Base-by-base conservation (phyloP, 2,329 filamentous ascomycete genomes). In the Aspergillus brunneoviolaceus region DNA sequence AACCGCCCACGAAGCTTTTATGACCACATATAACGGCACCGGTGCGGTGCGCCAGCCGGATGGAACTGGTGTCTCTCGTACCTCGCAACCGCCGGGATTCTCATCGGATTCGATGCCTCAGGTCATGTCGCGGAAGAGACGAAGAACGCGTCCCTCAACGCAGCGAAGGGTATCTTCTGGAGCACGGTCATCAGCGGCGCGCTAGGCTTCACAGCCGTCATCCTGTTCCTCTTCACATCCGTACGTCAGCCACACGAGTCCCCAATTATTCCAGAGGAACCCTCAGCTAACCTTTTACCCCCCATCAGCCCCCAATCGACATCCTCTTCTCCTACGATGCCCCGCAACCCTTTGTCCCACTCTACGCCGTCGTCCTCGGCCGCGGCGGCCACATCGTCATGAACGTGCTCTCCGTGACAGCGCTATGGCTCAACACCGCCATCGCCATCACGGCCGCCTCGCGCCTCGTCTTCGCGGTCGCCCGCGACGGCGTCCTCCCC, bases 31-130 rank as follows among this genome's bases (percentile, higher is more conserved):
- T 67, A 87, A 87, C 59, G 81, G 80, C 1, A 84, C 81, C 11
- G 82, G 81, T 7, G 81, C 11, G 82, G 81, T 7, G 81, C 82
- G 1, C 82, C 84, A 0, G 76, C 79, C 1, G 84, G 80, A 2
- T 87, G 85, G 84, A 87, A 87, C 67, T 87, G 84, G 85, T 86
- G 84, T 72, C 77, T 87, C 4, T 85, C 83, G 3, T 87, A 84
- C 69, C 80, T 85, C 25, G 84, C 84, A 1, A 87, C 85, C 1
- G 84, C 84, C 6, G 85, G 84, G 47, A 81, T 87, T 45, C 67
- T 87, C 57, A 85, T 87, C 55, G 85, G 85, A 1, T 87, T 85
- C 56, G 85, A 87, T 69, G 85, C 85, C 0, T 84, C 82, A 1
- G 85, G 85, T 2, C 84, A 87, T 63, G 82, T 87, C 27, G 83